Evolutionary conservation across 805 yeast species (phyloP), one percentile per base, ranked within the genome.

Genomic region (Kodamaea laetipori): DNA sequence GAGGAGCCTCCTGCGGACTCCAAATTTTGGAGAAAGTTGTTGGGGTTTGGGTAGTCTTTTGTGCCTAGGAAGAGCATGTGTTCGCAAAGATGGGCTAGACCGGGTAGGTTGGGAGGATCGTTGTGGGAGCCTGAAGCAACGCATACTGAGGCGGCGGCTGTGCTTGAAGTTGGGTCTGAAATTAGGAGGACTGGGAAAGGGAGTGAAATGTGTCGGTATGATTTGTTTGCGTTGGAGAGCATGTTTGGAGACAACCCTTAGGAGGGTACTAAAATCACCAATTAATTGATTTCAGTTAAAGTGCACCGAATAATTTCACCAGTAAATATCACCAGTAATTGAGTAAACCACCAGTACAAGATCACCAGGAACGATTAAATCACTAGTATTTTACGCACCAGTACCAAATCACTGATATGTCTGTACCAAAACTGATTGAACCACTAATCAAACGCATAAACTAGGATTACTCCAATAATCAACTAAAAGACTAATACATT

Each of bases 61-160:
- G 86, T 77, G 2, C 84, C 86, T 43, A 55, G 49, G 49, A 58
- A 67, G 18, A 60, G 42, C 73, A 85, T 71, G 60, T 89, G 96
- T 56, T 89, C 97, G 54, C 95, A 84, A 45, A 88, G 75, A 66
- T 92, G 99, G 0, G 98, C 98, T 27, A 92, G 57, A 0, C 99
- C 99, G 0, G 81, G 81, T 1, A 84, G 52, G 4, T 73, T 74
- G 4, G 66, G 69, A 0, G 95, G 92, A 51, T 92, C 97, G 37
- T 81, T 73, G 55, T 81, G 82, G 1, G 96, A 82, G 6, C 99
- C 99, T 0, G 87, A 71, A 3, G 83, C 82, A 1, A 90, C 88
- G 28, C 87, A 78, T 5, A 92, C 54, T 1, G 95, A 81, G 13
- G 86, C 83, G 0, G 94, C 76, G 3, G 86, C 82, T 10, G 73